Conservation (phyloP, 306 rosid genomes). For the Trifolium fragiferum region DNA sequence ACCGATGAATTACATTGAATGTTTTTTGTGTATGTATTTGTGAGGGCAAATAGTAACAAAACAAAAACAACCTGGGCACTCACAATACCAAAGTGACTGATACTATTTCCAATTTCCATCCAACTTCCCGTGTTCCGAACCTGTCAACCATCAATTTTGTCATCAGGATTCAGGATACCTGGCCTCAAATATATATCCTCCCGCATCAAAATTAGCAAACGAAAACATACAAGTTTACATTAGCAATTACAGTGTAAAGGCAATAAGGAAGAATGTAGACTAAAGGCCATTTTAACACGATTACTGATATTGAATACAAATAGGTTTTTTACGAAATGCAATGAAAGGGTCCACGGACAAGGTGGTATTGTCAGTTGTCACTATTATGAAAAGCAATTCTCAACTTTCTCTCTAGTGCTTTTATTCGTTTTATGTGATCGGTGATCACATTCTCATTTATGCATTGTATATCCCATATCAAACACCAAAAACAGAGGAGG, state of each 20-base stretch:
- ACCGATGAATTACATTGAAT: constrained; percentile 55
- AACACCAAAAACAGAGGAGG: background rate
- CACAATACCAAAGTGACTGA: constrained; percentile 88
- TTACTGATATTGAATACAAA: background rate
- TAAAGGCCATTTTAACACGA: background rate
- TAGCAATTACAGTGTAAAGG: background rate
- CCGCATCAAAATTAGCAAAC: background rate
- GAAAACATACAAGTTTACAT: background rate
- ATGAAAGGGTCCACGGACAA: background rate
- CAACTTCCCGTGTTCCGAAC: constrained; percentile 90
- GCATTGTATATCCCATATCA: background rate
- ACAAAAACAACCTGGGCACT: constrained; percentile 95
- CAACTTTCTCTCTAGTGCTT: background rate
- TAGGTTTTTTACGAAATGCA: background rate
- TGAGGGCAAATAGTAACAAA: constrained; percentile 78
- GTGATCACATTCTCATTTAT: background rate
- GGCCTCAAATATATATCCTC: constrained; percentile 3
- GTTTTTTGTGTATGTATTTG: constrained; percentile 72
- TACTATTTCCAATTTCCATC: constrained; percentile 96
- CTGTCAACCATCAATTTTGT: constrained; percentile 47
- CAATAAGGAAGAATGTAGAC: background rate
- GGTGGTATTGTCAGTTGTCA: too few species aligned
- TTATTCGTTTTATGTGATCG: background rate
- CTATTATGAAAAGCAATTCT: too few species aligned
- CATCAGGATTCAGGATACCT: constrained; percentile 17